Evolutionary conservation across 2,329 filamentous ascomycete species (phyloP).

Genomic region (Chaetothyriales sp.): DNA sequence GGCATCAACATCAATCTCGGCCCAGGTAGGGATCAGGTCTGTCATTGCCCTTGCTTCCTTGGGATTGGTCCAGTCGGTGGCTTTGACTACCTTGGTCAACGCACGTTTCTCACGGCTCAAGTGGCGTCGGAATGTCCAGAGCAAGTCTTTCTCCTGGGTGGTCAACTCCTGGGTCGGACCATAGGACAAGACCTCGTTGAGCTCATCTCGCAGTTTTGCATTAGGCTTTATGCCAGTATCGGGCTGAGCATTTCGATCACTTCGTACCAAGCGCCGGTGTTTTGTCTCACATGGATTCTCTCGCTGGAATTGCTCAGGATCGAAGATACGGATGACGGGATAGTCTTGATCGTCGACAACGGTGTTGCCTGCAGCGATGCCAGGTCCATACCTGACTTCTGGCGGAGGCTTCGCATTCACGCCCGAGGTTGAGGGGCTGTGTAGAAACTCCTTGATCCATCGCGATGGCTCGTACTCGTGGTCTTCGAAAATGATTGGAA

Average conservation of each 20-base stretch:
- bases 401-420: slow-evolving; percentile 66
- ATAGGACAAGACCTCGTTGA: slow-evolving; percentile 83
- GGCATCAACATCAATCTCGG: slow-evolving; percentile 92
- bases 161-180: slow-evolving; percentile 80
- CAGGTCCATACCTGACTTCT: slow-evolving; percentile 79
- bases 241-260: slow-evolving; percentile 81
- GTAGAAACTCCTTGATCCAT: slow-evolving; percentile 58
- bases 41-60: slow-evolving; percentile 79
- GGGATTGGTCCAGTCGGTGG: slow-evolving; percentile 81
- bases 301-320: slow-evolving; percentile 75
- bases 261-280: slow-evolving; percentile 79
- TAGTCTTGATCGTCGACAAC: slow-evolving; percentile 32
- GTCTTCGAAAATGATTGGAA: slow-evolving; percentile 88
- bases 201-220: slow-evolving; percentile 82
- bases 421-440: slow-evolving; percentile 51
- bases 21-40: slow-evolving; percentile 83
- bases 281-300: slow-evolving; percentile 95
- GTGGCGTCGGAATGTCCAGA: slow-evolving; percentile 97
- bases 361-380: slow-evolving; percentile 57
- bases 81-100: slow-evolving; percentile 95
- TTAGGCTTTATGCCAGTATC: slow-evolving; percentile 95
- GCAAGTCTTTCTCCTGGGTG: slow-evolving; percentile 82
- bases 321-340: slow-evolving; percentile 72
- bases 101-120: slow-evolving; percentile 82
- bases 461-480: slow-evolving; percentile 80